Evolutionary conservation across 1,284 basidiomycete genomes (phyloP), one percentile per base, ranked within the genome.

Genomic region (Cryptococcus maquisensis): DNA sequence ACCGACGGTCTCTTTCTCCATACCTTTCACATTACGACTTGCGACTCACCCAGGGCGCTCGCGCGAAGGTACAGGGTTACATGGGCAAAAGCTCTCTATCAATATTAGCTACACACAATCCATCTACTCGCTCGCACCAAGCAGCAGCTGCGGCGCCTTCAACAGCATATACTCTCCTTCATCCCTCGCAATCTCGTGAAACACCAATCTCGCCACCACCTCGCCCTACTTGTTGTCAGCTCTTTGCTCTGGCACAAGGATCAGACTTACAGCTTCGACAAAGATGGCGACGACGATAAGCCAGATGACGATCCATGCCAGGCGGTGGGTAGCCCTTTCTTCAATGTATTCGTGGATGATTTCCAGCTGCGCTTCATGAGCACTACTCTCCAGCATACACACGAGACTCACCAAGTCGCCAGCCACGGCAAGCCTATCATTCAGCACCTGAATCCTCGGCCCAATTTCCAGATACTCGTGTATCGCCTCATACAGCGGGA

Each of bases 241-340:
- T 16, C 42, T 42, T 32, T 32, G n/a, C 12, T 20, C 20, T 4
- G n/a, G 9, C 2, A 37, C 8, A 28, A 3, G 15, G 45, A 38
- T 13, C 23, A 18, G 35, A 63, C 65, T 51, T 52, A 66, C 68
- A 35, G 62, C 52, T 55, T 67, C 72, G 4, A 73, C 91, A 18
- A 94, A 73, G 71, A 88, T 87, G 4, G 90, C 92, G 1, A 87
- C 85, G 20, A 93, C 85, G 67, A 96, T 96, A 39, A 97, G 79
- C 84, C 90, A 94, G 64, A 97, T 97, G 60, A 97, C 85, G 62
- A 95, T 90, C 90, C 90, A 92, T 4, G 90, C 93, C 64, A 94
- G 90, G n/a, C 89, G 80, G 65, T 91, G 85, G 87, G 94, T 95
- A 9, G 90, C 90, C 46, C 83, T 85, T 65, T 88, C 89, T 68